phyloP scores from a whole-genome alignment of 2,329 filamentous ascomycete species.

The Leptodontidium sp. region DNA sequence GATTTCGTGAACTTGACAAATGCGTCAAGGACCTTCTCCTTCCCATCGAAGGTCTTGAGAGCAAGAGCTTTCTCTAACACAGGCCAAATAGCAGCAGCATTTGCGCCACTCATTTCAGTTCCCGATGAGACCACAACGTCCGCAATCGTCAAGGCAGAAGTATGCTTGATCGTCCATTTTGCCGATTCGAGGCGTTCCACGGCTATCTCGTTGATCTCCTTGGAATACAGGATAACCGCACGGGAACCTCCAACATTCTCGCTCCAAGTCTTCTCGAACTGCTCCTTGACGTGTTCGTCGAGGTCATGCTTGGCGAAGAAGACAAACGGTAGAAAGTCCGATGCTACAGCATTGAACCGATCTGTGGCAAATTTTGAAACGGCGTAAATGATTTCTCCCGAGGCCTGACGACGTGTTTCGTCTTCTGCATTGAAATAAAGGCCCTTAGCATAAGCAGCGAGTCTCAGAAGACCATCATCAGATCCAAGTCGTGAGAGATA shows the following conservation, averaged over 20 bases:
- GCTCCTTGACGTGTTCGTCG: conserved; percentile 78
- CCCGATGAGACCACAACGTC: conserved; percentile 74
- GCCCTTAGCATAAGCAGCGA: conserved; percentile 63
- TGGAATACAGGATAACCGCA: conserved; percentile 82
- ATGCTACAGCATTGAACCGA: conserved; percentile 80
- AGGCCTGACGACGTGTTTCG: conserved; percentile 74
- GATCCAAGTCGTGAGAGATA: conserved; percentile 76
- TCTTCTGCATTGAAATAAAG: conserved; percentile 87
- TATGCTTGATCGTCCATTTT: conserved; percentile 91
- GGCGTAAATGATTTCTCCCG: conserved; percentile 83
- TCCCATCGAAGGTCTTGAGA: conserved; percentile 92
- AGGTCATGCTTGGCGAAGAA: conserved; percentile 89
- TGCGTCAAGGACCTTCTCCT: conserved; percentile 82
- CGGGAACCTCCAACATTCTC: conserved; percentile 88
- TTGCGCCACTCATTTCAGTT: conserved; percentile 65
- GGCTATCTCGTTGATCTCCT: conserved; percentile 79
- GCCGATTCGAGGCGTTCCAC: conserved; percentile 76
- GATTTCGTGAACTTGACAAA: conserved; percentile 81
- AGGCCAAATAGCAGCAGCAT: conserved; percentile 78
- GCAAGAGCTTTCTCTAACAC: conserved; percentile 81
- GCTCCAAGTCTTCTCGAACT: conserved; percentile 87
- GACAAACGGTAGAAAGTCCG: conserved; percentile 81
- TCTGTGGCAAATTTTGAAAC: conserved; percentile 89
- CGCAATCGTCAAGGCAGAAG: conserved; percentile 81
- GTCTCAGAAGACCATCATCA: conserved; percentile 58